A percentile compares a stretch with the other conserved stretches of the same genome.
These are phyloP conservation scores for Coccomyxa subellipsoidea DNA, from an alignment of 163 green algal genomes.

Conservation along the genomic window DNA sequence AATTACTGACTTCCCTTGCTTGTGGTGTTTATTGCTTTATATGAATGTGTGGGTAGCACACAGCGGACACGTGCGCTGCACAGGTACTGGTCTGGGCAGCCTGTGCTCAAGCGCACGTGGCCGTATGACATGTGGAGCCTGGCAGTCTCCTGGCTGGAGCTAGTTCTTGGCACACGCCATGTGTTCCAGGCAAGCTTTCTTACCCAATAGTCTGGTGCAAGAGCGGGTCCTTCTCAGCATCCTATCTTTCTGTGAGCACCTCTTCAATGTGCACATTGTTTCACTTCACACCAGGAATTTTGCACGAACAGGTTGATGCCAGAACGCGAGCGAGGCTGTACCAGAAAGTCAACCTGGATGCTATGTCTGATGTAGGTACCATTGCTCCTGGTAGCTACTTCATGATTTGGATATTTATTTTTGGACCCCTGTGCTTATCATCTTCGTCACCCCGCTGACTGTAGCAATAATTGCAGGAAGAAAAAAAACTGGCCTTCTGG, in stretches of 20 bases:
- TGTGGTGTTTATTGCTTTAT: too few relatives aligned
- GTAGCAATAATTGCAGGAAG: slow-evolving; percentile 17
- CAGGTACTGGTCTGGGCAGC: slow-evolving; percentile 16
- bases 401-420: not conserved
- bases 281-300: too few relatives aligned
- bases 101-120: slow-evolving; percentile 11
- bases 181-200: slow-evolving; percentile 21
- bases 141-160: slow-evolving; percentile 33
- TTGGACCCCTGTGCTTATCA: not conserved
- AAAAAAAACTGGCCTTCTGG: slow-evolving; percentile 27
- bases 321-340: slow-evolving; percentile 12
- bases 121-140: slow-evolving; percentile 36
- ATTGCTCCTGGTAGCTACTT: not conserved
- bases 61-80: not conserved
- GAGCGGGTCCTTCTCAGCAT: not conserved
- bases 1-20: too few relatives aligned
- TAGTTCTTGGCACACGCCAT: slow-evolving; percentile 28
- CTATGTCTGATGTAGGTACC: slow-evolving; percentile 18
- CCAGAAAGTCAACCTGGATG: slow-evolving; percentile 28
- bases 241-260: not conserved
- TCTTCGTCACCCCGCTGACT: too few relatives aligned
- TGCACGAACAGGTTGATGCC: not conserved
- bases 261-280: too few relatives aligned
- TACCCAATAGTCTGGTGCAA: not conserved
- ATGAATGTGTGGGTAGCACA: too few relatives aligned